Evolutionary conservation across 805 yeast species (phyloP).

Genomic region (Hanseniaspora meyeri): DNA sequence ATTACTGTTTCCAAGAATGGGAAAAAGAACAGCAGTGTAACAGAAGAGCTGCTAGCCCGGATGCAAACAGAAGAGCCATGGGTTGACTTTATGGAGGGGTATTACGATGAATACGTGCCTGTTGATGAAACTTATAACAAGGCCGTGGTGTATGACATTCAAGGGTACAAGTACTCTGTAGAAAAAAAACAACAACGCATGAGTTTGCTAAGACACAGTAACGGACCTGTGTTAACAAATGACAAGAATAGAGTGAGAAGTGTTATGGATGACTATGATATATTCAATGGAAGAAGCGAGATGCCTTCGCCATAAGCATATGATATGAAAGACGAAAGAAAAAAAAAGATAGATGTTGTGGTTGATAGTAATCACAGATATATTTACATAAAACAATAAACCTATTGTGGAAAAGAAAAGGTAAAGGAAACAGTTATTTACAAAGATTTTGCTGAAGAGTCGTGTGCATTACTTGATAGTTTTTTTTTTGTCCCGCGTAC

Average conservation of each 20-base stretch:
- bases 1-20: background rate
- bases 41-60: background rate
- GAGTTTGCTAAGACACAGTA: background rate
- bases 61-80: slow-evolving; percentile 17
- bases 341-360: background rate
- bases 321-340: background rate
- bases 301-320: background rate
- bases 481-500: too few relatives aligned
- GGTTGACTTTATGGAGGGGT: slow-evolving; percentile 20
- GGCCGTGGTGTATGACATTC: slow-evolving; percentile 25
- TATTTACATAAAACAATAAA: background rate
- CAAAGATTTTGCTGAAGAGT: too few relatives aligned
- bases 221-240: background rate
- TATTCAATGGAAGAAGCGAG: background rate
- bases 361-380: background rate
- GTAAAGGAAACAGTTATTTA: background rate
- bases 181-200: slow-evolving; percentile 11
- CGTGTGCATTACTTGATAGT: too few relatives aligned
- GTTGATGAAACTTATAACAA: slow-evolving; percentile 24
- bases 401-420: background rate
- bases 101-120: slow-evolving; percentile 19
- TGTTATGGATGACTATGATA: background rate
- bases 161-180: slow-evolving; percentile 22
- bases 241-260: background rate
- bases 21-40: background rate